Conservation (phyloP, 2,329 filamentous ascomycete genomes). For the Colletotrichum tabaci region DNA sequence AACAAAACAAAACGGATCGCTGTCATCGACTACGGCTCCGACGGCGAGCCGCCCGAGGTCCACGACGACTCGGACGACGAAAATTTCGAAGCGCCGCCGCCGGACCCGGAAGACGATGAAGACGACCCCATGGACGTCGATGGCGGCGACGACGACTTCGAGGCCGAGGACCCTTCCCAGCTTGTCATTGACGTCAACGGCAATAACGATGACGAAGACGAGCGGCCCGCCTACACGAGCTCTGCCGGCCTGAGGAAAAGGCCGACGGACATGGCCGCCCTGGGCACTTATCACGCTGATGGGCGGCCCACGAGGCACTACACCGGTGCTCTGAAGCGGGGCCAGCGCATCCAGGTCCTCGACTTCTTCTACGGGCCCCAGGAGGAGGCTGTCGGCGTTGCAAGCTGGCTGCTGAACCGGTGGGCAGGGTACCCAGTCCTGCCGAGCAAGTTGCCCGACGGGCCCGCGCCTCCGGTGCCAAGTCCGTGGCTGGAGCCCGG, state of each 20-base stretch:
- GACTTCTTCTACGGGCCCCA: conserved; percentile 47
- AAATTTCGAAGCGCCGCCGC: conserved; percentile 41
- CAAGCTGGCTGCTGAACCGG: conserved; percentile 45
- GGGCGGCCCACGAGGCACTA: conserved; percentile 52
- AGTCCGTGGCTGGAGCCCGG: conserved; percentile 44
- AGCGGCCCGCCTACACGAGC: conserved; percentile 46
- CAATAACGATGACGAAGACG: conserved; percentile 49
- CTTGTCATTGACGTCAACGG: conserved; percentile 44
- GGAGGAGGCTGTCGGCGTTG: conserved; percentile 42
- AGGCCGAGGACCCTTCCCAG: conserved; percentile 50
- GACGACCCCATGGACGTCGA: conserved; percentile 48
- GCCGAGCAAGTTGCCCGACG: conserved; percentile 34
- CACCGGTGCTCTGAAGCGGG: conserved; percentile 52
- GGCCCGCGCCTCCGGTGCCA: conserved; percentile 26
- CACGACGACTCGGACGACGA: conserved; percentile 45
- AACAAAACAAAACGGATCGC: conserved; percentile 33
- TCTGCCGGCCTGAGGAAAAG: conserved; percentile 43
- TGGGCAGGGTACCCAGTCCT: conserved; percentile 53
- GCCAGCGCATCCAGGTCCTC: conserved; percentile 44
- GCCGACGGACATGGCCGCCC: conserved; percentile 31
- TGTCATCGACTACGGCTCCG: conserved; percentile 35
- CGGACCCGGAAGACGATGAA: conserved; percentile 48
- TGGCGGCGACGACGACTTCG: conserved; percentile 51
- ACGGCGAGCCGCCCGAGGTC: conserved; percentile 31
- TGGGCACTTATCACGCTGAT: conserved; percentile 40